Evolutionary conservation across 345 rosid genomes (phyloP), one percentile per base, ranked within the genome.

Genomic region (Arabis alpina): DNA sequence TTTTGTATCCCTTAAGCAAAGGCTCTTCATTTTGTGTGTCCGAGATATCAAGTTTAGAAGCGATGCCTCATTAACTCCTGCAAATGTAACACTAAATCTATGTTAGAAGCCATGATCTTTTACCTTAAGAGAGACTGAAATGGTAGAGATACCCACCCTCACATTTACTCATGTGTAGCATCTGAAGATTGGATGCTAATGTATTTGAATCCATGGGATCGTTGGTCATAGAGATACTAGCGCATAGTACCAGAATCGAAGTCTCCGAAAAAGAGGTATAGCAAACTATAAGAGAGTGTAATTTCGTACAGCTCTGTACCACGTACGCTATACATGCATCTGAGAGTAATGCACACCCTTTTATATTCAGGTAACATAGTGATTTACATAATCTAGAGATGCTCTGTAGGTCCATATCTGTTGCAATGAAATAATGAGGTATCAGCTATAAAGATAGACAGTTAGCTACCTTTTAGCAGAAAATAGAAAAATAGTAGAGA

Each of bases 101-200:
- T 62, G n/a, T 54, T 8, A 49, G 30, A 63, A 50, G 36, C 39
- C 69, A 25, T 41, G 52, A 8, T 28, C 0, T 28, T 53, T 15
- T 39, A 27, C 60, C 12, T 54, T 13, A 41, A 11, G 41, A 74
- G 67, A 51, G 58, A 27, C 43, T 39, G 47, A 44, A 44, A 52
- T 70, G 53, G 54, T 42, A 61, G 66, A 53, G 24, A 49, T 34
- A 66, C 73, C 27, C 37, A 91, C 97, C 86, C 55, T 81, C 80
- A 77, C 96, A 91, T 59, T 85, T 85, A 62, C 88, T 87, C 78
- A 91, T 81, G 74, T 91, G 97, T 70, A 91, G 82, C 30, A 56
- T 78, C 73, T 82, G 84, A 81, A 91, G 86, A 68, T 79, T 81
- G 48, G 71, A 59, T 42, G 90, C 87, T 80, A 80, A 40, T 1